phyloP scores from a whole-genome alignment of 495 filamentous ascomycete genomes.

The Cercophora newfieldiana region DNA sequence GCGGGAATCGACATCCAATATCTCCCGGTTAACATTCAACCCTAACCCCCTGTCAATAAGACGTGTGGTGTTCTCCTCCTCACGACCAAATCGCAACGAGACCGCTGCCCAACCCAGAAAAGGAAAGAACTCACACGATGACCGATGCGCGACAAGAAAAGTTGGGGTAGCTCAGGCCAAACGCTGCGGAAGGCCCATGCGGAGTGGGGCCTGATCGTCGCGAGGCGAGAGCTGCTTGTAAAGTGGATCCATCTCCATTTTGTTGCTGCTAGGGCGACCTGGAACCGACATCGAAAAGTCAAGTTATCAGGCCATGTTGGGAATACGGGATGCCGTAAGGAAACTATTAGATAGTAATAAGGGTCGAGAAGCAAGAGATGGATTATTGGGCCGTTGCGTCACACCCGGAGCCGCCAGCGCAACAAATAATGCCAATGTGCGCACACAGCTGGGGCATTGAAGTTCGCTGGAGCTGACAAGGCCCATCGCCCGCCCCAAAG shows the following conservation, averaged over 20 bases:
- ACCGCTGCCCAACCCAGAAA: constrained; percentile 8
- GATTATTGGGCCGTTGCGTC: not conserved
- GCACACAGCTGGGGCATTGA: no score
- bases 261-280: not conserved
- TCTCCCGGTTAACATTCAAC: not conserved
- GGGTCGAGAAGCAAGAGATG: not conserved
- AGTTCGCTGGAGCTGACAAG: not conserved
- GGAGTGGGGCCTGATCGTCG: not conserved
- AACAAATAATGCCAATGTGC: not conserved
- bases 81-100: not conserved
- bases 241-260: not conserved
- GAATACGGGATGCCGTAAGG: not conserved
- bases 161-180: not conserved
- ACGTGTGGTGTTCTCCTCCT: not conserved
- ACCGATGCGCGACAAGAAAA: not conserved
- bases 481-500: not conserved
- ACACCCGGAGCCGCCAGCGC: not conserved
- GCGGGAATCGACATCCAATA: not conserved
- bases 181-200: not conserved
- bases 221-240: not conserved
- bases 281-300: not conserved
- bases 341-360: not conserved
- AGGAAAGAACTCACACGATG: constrained; percentile 18
- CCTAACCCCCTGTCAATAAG: not conserved
- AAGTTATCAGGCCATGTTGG: not conserved